These are phyloP conservation scores for Protomyces arabidopsidicola DNA, from an alignment of 1,139 yeast genomes.

Conservation along the genomic window DNA sequence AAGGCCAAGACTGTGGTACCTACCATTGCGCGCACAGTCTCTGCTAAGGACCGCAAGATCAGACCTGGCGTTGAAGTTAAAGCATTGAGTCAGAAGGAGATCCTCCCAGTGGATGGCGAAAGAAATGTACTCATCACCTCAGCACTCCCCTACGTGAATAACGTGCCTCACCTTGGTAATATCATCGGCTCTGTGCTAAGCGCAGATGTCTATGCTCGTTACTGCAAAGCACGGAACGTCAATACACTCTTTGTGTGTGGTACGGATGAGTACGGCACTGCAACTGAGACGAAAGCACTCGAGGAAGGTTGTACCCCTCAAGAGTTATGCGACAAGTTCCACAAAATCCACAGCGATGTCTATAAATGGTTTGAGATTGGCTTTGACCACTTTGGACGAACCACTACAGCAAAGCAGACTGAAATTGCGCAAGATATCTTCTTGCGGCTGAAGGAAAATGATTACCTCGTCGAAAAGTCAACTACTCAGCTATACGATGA, in stretches of 20 bases:
- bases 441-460: conserved; percentile 64
- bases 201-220: conserved; percentile 92
- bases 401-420: conserved; percentile 87
- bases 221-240: conserved; percentile 80
- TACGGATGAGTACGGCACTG: conserved; percentile 99
- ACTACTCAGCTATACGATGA: conserved; percentile 90
- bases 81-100: conserved; percentile 38
- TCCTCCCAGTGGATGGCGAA: conserved; percentile 60
- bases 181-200: conserved; percentile 90
- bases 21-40: conserved; percentile 36
- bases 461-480: conserved; percentile 75
- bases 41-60: conserved; percentile 43
- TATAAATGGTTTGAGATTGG: conserved; percentile 96
- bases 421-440: conserved; percentile 93
- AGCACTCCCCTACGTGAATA: conserved; percentile 94
- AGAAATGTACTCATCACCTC: conserved; percentile 85
- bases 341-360: conserved; percentile 76
- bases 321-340: conserved; percentile 85
- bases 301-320: conserved; percentile 87
- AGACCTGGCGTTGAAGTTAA: conserved; percentile 39
- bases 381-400: conserved; percentile 92
- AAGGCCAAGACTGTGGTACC: conserved; percentile 28
- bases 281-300: conserved; percentile 95
- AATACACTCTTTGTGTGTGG: conserved; percentile 87
- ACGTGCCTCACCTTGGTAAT: conserved; percentile 97